Evolutionary conservation across 495 filamentous ascomycete genomes (phyloP).

Genomic region (Aspergillus leporis): DNA sequence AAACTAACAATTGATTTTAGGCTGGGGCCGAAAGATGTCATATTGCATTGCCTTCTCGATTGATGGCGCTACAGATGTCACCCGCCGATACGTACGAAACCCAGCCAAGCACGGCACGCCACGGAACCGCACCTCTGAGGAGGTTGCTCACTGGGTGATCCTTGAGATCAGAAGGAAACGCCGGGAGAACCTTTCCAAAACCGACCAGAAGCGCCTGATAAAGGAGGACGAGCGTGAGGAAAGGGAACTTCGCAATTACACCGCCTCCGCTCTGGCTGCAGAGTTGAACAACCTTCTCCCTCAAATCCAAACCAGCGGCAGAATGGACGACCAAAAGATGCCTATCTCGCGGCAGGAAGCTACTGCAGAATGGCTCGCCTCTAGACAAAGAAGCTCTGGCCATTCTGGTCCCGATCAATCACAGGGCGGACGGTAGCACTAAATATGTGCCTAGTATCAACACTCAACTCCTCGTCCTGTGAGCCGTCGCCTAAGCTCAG

Average conservation of each 20-base stretch:
- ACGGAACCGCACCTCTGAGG: constrained; percentile 76
- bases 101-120: constrained; percentile 67
- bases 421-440: constrained; percentile 34
- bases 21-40: constrained; percentile 90
- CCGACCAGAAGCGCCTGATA: constrained; percentile 75
- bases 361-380: constrained; percentile 62
- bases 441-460: background rate
- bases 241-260: constrained; percentile 74
- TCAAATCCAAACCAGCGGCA: constrained; percentile 25
- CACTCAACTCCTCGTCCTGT: background rate
- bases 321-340: constrained; percentile 43
- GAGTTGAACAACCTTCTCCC: constrained; percentile 59
- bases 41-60: constrained; percentile 97
- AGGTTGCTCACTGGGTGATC: constrained; percentile 83
- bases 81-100: constrained; percentile 90
- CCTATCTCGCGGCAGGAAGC: constrained; percentile 58
- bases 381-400: constrained; percentile 55
- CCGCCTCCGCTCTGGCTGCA: constrained; percentile 68
- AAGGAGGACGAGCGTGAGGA: constrained; percentile 91
- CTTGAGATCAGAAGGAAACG: constrained; percentile 85
- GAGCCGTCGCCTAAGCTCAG: background rate
- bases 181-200: constrained; percentile 74
- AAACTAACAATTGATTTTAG: constrained; percentile 29
- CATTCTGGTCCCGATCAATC: constrained; percentile 42
- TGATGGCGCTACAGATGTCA: constrained; percentile 94